Conservation (phyloP, 2,329 filamentous ascomycete genomes). For the Hortaea werneckii region DNA sequence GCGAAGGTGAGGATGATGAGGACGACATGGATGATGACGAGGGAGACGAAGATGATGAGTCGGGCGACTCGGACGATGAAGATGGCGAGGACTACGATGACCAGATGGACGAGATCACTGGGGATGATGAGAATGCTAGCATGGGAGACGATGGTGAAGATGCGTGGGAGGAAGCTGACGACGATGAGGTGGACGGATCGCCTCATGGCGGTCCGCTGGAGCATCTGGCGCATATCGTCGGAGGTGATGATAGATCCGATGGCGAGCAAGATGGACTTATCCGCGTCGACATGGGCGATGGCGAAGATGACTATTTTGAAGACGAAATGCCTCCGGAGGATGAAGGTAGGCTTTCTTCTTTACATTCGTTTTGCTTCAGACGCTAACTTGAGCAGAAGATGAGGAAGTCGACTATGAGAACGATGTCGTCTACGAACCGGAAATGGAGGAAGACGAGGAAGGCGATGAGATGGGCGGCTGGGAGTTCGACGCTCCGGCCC, state of each 20-base stretch:
- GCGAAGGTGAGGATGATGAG: conserved; percentile 54
- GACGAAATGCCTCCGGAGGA: conserved; percentile 51
- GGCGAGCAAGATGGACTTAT: conserved; percentile 25
- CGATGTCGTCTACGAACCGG: conserved; percentile 49
- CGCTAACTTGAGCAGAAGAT: conserved; percentile 31
- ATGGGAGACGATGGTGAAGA: conserved; percentile 37
- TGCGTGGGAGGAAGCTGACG: conserved; percentile 33
- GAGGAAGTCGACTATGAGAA: conserved; percentile 63
- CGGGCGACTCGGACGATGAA: conserved; percentile 43
- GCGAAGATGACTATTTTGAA: conserved; percentile 43
- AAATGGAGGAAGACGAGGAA: conserved; percentile 31
- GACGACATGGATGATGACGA: conserved; percentile 51
- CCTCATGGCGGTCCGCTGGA: conserved; percentile 23
- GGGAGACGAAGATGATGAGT: conserved; percentile 50
- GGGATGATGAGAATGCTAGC: conserved; percentile 39
- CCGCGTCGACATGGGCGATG: conserved; percentile 32
- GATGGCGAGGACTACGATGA: conserved; percentile 53
- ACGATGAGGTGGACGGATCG: conserved; percentile 26
- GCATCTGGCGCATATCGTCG: conserved; percentile 31
- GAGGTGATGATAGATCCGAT: conserved; percentile 24
- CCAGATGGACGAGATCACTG: conserved; percentile 39
- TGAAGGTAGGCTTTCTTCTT: conserved; percentile 17
- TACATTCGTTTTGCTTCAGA: neutral
- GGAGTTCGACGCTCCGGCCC: conserved; percentile 16
- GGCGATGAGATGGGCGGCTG: conserved; percentile 18